A percentile compares a stretch with the other conserved stretches of the same genome.
phyloP scores from a whole-genome alignment of 2,329 filamentous ascomycete species.

The Aspergillus pseudoterreus region DNA sequence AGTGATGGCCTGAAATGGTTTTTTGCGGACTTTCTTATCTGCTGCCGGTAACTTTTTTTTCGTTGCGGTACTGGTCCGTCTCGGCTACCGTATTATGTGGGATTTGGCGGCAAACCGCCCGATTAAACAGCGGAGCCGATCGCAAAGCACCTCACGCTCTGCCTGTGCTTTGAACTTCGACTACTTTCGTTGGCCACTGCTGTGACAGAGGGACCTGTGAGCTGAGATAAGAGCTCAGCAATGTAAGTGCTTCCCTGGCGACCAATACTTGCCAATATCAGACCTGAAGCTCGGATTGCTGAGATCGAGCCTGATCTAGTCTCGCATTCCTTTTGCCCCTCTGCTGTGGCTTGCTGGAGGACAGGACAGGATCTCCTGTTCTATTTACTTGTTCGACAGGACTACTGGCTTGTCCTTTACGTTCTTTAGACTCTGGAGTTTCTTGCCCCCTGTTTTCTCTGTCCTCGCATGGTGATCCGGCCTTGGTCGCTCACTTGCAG shows the following conservation, averaged over 20 bases:
- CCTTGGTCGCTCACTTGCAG: conserved; percentile 1
- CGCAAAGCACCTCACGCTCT: conserved; percentile 14
- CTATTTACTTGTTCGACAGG: conserved; percentile 8
- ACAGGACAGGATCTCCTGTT: conserved; percentile 12
- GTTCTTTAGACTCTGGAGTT: conserved; percentile 18
- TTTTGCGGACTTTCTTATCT: conserved; percentile 7
- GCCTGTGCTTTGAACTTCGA: conserved; percentile 10
- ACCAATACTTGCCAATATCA: background rate
- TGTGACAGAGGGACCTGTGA: conserved; percentile 21
- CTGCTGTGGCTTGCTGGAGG: conserved; percentile 25
- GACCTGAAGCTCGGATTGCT: conserved; percentile 9
- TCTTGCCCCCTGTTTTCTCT: background rate
- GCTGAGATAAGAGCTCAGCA: background rate
- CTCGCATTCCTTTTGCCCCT: conserved; percentile 28
- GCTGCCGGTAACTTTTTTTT: conserved; percentile 38
- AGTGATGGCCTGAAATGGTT: conserved; percentile 4
- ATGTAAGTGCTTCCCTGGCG: background rate
- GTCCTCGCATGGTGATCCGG: conserved; percentile 5
- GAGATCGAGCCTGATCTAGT: conserved; percentile 7
- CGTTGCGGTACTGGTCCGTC: conserved; percentile 24
- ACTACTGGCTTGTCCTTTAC: conserved; percentile 24
- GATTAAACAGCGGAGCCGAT: conserved; percentile 20
- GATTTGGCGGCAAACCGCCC: conserved; percentile 25
- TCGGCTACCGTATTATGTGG: conserved; percentile 26
- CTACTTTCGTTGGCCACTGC: conserved; percentile 18